A percentile compares a stretch with the other conserved stretches of the same genome.
Evolutionary conservation across 1,139 yeast species (phyloP).

Genomic region (Scheffersomyces illinoinensis): DNA sequence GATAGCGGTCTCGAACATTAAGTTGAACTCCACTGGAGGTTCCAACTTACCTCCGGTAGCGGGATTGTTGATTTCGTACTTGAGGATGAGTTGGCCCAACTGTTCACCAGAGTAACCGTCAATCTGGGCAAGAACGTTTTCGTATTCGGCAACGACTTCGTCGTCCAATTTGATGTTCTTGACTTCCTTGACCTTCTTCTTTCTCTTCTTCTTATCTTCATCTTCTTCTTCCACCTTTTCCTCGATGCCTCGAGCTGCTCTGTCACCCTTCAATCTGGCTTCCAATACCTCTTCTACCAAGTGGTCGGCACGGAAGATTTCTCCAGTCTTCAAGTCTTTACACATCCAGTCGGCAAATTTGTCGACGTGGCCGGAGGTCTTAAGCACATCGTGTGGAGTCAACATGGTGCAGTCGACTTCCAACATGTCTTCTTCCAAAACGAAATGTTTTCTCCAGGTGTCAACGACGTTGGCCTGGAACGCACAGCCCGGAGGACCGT

Average conservation of each 20-base stretch:
- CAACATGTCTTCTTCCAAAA: conserved; percentile 96
- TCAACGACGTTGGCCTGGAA: conserved; percentile 94
- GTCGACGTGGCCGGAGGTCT: conserved; percentile 98
- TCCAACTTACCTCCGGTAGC: conserved; percentile 83
- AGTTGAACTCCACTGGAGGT: conserved; percentile 91
- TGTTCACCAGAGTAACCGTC: conserved; percentile 94
- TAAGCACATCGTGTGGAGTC: conserved; percentile 95
- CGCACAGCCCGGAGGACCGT: conserved; percentile 99
- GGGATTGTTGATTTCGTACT: conserved; percentile 86
- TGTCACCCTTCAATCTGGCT: conserved; percentile 92
- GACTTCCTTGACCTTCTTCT: conserved; percentile 96
- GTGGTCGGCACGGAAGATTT: conserved; percentile 98
- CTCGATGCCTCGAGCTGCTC: conserved; percentile 84
- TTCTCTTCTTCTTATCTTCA: conserved; percentile 79
- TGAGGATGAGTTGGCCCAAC: conserved; percentile 82
- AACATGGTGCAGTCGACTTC: conserved; percentile 98
- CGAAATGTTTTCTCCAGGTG: conserved; percentile 96
- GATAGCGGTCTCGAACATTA: conserved; percentile 98
- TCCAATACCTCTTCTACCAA: conserved; percentile 96
- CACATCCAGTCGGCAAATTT: conserved; percentile 99
- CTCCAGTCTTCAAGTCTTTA: conserved; percentile 92
- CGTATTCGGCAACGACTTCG: conserved; percentile 74
- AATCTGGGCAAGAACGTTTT: conserved; percentile 83
- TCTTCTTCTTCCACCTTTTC: conserved; percentile 56
- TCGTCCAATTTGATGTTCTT: conserved; percentile 87